A percentile compares a stretch with the other conserved stretches of the same genome.
Evolutionary conservation across 129 eudicot genomes (phyloP).

Genomic region (Rutidosis leptorrhynchoides): DNA sequence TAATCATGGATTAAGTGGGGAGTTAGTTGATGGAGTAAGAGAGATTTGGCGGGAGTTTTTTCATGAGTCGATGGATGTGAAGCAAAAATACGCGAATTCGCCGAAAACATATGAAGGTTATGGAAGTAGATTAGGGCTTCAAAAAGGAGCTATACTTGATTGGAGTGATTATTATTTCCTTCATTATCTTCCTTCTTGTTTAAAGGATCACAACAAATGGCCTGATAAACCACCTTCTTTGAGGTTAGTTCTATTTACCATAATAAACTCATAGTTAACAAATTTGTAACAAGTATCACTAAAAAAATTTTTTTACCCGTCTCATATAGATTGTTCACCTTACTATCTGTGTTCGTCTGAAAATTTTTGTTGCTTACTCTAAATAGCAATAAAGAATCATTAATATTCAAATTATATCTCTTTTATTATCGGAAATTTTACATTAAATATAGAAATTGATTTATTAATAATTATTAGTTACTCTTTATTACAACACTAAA

Average conservation of each 20-base stretch:
- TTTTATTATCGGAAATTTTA: too few species aligned
- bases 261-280: background rate
- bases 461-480: too few species aligned
- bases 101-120: conserved; percentile 86
- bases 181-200: conserved; percentile 62
- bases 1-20: conserved; percentile 64
- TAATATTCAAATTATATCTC: too few species aligned
- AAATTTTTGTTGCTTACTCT: too few species aligned
- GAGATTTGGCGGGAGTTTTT: conserved; percentile 73
- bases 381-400: too few species aligned
- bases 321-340: too few species aligned
- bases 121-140: conserved; percentile 75
- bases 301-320: too few species aligned
- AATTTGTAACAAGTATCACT: too few species aligned
- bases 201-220: conserved; percentile 77
- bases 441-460: too few species aligned
- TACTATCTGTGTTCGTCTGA: too few species aligned
- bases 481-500: too few species aligned
- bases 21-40: conserved; percentile 59
- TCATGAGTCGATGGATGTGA: conserved; percentile 78
- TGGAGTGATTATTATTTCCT: conserved; percentile 85
- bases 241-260: conserved; percentile 41
- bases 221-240: conserved; percentile 59
- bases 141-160: conserved; percentile 80
- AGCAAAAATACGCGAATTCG: conserved; percentile 64